Evolutionary conservation across 139 green algal genomes (phyloP), one percentile per base, ranked within the genome.

Genomic region (Coelastrella sp.): DNA sequence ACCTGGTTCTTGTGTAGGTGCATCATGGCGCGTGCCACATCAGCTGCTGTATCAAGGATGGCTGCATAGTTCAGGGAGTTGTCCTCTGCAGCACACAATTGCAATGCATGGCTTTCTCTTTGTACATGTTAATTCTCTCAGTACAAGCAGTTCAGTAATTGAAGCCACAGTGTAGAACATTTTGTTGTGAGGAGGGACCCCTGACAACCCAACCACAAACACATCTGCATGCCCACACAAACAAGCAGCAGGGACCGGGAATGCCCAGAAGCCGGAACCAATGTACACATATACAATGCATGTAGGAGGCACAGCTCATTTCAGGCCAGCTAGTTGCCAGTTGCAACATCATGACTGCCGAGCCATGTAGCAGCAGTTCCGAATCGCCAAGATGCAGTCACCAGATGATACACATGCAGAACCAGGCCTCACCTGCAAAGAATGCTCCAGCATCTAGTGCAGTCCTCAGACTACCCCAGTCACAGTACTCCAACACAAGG

Each of bases 401-500:
- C 32, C 32, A 47, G 32, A 47, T 1, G 32, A 47, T 47, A 47
- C 32, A 47, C 32, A 47, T 47, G 32, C 32, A 1, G 32, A 47
- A 47, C 32, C 32, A 47, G 32, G 32, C 32, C 83, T 71, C 61
- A 83, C 58, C 58, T 4, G 90, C 82, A 66, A 91, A 94, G 86
- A 89, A 92, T 1, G 73, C 89, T 7, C 86, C 89, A 4, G 73
- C 87, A 85, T 94, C 89, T 32, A 95, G 78, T 6, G 91, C 90
- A 11, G 92, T 89, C 7, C 90, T 73, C 73, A 95, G 68, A 66
- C 89, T 94, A 32, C 92, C 92, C 68, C 60, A 68, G 73, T 95
- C 91, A 73, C 92, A 95, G 77, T 90, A 93, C 91, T 94, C 84
- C 77, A 92, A 68, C 60, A 91, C 86, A 4, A 85, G 47, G 11